Evolutionary conservation across 345 rosid genomes (phyloP).

Genomic region (Citrus maxima): DNA sequence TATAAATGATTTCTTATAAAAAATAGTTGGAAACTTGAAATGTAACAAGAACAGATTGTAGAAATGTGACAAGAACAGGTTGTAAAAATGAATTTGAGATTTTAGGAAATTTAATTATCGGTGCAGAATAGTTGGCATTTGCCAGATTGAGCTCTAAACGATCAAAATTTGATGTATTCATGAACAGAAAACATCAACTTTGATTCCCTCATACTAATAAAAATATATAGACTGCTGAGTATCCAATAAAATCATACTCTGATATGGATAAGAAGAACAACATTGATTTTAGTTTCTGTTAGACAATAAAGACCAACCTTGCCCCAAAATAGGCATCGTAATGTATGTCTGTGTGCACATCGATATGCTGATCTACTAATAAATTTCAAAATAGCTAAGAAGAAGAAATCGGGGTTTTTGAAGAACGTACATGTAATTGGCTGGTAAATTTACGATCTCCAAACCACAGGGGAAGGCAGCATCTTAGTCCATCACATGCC

Average conservation of each 20-base stretch:
- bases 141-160: background rate
- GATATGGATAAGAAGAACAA: background rate
- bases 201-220: background rate
- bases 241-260: background rate
- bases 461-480: constrained; percentile 20
- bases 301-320: background rate
- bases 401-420: background rate
- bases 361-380: background rate
- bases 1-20: background rate
- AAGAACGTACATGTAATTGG: constrained; percentile 27
- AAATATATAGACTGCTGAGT: background rate
- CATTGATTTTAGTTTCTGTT: background rate
- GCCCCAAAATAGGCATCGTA: background rate
- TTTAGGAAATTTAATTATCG: background rate
- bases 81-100: background rate
- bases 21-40: background rate
- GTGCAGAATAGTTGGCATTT: background rate
- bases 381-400: background rate
- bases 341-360: background rate
- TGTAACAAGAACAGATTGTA: background rate
- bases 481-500: constrained; percentile 15
- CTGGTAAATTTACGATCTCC: constrained; percentile 6
- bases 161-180: background rate
- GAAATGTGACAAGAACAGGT: no score
- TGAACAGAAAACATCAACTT: background rate